phyloP scores from a whole-genome alignment of 1,284 basidiomycete species.

The Heimioporus punctisporus region DNA sequence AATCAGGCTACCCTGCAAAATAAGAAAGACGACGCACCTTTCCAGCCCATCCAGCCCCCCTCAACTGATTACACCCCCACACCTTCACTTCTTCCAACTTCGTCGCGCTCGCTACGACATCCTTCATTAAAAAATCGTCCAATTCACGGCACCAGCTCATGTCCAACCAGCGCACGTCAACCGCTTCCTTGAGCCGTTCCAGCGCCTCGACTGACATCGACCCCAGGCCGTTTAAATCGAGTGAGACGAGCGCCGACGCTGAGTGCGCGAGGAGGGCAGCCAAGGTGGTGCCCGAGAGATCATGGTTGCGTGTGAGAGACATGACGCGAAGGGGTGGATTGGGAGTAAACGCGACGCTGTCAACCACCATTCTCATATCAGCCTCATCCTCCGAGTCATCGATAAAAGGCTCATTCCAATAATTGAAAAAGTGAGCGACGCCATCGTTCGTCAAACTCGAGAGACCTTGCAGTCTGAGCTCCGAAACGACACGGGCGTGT shows the following conservation, averaged over 20 bases:
- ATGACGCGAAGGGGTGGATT: constrained; percentile 52
- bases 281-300: constrained; percentile 62
- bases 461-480: constrained; percentile 62
- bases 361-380: constrained; percentile 18
- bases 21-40: constrained; percentile 42
- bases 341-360: constrained; percentile 21
- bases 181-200: constrained; percentile 47
- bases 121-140: constrained; percentile 83
- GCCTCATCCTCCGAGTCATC: constrained; percentile 12
- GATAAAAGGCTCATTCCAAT: constrained; percentile 21
- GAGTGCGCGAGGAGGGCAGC: constrained; percentile 73
- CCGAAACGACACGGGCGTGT: constrained; percentile 52
- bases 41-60: constrained; percentile 44
- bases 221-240: constrained; percentile 69
- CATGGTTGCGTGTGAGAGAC: constrained; percentile 65
- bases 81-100: constrained; percentile 61
- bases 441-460: constrained; percentile 72
- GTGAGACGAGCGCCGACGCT: constrained; percentile 54
- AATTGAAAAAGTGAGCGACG: constrained; percentile 67
- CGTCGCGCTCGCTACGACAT: constrained; percentile 38
- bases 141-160: constrained; percentile 88
- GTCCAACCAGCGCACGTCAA: constrained; percentile 67
- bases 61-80: constrained; percentile 75
- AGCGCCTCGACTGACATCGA: constrained; percentile 59
- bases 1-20: no score